phyloP scores from a whole-genome alignment of 257 asterid species.

The Plectranthus barbatus region DNA sequence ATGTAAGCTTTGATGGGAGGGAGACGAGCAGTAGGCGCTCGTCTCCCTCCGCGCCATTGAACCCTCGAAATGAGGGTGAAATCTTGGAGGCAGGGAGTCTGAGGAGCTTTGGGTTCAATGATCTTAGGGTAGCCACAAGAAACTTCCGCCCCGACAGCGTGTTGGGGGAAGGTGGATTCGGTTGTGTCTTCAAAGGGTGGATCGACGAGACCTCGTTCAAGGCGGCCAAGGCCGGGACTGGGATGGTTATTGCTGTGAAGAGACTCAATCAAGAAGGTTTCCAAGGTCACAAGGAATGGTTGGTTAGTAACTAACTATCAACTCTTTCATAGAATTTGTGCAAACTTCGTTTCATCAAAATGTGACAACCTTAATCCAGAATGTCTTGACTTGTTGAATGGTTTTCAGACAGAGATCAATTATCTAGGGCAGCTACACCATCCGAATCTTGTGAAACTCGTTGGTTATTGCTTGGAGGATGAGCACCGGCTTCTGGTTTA shows the following conservation, averaged over 20 bases:
- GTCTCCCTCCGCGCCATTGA: slow-evolving; percentile 34
- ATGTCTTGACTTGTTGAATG: background rate
- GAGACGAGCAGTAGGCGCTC: slow-evolving; percentile 39
- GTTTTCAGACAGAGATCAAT: slow-evolving; percentile 46
- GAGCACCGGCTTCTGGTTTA: slow-evolving; percentile 62
- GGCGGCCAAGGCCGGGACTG: slow-evolving; percentile 73
- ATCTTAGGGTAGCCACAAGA: slow-evolving; percentile 57
- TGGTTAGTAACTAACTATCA: slow-evolving; percentile 47
- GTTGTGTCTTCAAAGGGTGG: slow-evolving; percentile 85
- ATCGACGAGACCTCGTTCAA: slow-evolving; percentile 55
- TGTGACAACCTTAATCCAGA: no score
- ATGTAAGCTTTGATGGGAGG: slow-evolving; percentile 25
- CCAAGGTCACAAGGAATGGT: slow-evolving; percentile 87
- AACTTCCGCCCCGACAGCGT: slow-evolving; percentile 89
- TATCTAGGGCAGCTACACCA: slow-evolving; percentile 61
- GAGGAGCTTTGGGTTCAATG: slow-evolving; percentile 54
- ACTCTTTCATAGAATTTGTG: background rate
- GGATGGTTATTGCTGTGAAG: slow-evolving; percentile 70
- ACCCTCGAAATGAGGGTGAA: slow-evolving; percentile 55
- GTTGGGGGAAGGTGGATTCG: slow-evolving; percentile 82
- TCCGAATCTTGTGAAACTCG: slow-evolving; percentile 52
- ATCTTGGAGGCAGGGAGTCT: slow-evolving; percentile 43
- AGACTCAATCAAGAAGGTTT: slow-evolving; percentile 68
- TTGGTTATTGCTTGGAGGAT: slow-evolving; percentile 69
- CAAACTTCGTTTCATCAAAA: background rate